Percentiles rank a stretch among this genome's conserved stretches.
Evolutionary conservation across 225 moss, liverwort and hornwort genomes (phyloP).

Genomic region (Neckera pumila): DNA sequence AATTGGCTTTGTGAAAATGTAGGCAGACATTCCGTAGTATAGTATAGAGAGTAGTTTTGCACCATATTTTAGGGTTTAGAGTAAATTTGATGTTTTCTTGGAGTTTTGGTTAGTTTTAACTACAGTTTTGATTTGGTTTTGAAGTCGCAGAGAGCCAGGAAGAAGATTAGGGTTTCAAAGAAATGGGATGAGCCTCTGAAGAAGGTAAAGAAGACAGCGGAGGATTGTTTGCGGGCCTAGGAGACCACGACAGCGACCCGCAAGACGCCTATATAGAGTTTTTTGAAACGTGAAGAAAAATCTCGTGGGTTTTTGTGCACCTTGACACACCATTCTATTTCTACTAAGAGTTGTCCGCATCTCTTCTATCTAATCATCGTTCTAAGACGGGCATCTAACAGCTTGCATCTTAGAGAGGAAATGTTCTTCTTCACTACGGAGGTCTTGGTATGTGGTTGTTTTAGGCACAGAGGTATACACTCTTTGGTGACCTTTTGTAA

Average conservation of each 20-base stretch:
- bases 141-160: constrained; percentile 23
- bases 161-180: constrained; percentile 23
- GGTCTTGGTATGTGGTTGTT: no score
- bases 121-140: not conserved
- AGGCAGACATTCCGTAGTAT: not conserved
- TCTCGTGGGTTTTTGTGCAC: constrained; percentile 14
- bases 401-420: not conserved
- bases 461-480: no score
- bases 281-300: not conserved
- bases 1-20: not conserved
- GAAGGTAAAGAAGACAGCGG: constrained; percentile 61
- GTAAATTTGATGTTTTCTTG: not conserved
- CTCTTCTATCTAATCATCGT: not conserved
- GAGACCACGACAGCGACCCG: constrained; percentile 23
- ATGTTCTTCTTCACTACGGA: no score
- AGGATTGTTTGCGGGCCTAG: constrained; percentile 60
- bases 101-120: not conserved
- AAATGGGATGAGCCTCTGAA: constrained; percentile 70
- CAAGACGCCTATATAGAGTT: no score
- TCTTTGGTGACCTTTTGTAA: no score
- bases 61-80: not conserved
- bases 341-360: not conserved
- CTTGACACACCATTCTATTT: not conserved
- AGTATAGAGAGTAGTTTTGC: not conserved
- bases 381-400: not conserved